Evolutionary conservation across 2,329 filamentous ascomycete genomes (phyloP).

Genomic region (Teratosphaeria viscida): DNA sequence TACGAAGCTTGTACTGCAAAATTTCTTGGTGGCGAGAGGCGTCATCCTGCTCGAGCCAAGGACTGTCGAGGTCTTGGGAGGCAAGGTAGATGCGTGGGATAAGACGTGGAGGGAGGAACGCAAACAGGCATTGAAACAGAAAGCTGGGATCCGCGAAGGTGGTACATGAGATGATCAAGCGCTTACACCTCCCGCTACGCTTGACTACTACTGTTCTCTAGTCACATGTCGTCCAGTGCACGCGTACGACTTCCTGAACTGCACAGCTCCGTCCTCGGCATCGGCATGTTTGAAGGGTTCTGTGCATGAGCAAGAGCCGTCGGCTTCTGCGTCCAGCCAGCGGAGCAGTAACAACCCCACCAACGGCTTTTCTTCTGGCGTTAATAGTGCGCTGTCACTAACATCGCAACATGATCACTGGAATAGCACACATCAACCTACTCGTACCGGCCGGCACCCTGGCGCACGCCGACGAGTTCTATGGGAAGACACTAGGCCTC

Average conservation of each 20-base stretch:
- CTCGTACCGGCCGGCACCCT: slow-evolving; percentile 46
- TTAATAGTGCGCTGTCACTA: too few relatives aligned
- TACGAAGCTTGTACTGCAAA: slow-evolving; percentile 64
- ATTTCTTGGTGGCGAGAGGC: slow-evolving; percentile 60
- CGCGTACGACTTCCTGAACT: not conserved
- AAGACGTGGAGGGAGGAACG: slow-evolving; percentile 63
- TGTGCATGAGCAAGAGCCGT: not conserved
- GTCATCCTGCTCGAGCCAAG: slow-evolving; percentile 65
- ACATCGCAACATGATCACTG: slow-evolving; percentile 36
- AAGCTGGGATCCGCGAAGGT: slow-evolving; percentile 15
- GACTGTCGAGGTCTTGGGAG: slow-evolving; percentile 65
- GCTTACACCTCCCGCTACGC: not conserved
- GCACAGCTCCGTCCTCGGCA: not conserved
- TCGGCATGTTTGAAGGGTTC: not conserved
- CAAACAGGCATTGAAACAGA: slow-evolving; percentile 56
- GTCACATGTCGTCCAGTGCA: not conserved
- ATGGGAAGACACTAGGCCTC: slow-evolving; percentile 46
- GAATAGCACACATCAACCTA: slow-evolving; percentile 49
- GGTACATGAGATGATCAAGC: slow-evolving; percentile 1
- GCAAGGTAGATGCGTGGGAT: slow-evolving; percentile 74
- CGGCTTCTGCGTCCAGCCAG: not conserved
- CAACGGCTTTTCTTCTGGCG: not conserved
- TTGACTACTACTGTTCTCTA: not conserved
- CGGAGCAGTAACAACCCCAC: not conserved
- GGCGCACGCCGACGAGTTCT: slow-evolving; percentile 43